Evolutionary conservation across 2,329 filamentous ascomycete genomes (phyloP).

Genomic region (Colletotrichum tabaci): DNA sequence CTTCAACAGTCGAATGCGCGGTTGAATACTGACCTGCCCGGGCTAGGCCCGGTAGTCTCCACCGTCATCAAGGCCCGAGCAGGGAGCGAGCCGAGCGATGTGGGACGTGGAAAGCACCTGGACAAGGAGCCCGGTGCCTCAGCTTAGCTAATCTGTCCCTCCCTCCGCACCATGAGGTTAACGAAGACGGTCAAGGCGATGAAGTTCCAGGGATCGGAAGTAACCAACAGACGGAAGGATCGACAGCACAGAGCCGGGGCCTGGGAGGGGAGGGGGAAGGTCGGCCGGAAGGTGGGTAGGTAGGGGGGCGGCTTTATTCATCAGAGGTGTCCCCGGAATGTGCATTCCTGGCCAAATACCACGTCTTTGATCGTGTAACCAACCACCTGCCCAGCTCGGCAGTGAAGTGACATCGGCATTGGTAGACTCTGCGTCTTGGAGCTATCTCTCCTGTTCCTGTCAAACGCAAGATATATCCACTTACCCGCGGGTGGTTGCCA

Average conservation of each 20-base stretch:
- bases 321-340: background rate
- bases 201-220: background rate
- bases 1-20: background rate
- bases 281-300: background rate
- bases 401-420: no score
- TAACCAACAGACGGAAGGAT: background rate
- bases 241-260: background rate
- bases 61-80: background rate
- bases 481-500: conserved; percentile 3
- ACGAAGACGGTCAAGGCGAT: background rate
- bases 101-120: conserved; percentile 1
- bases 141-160: conserved; percentile 10
- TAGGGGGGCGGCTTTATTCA: background rate
- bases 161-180: background rate
- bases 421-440: background rate
- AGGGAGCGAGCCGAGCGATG: background rate
- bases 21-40: background rate
- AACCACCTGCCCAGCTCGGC: background rate
- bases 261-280: background rate
- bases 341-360: background rate
- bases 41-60: background rate
- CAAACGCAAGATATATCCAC: background rate
- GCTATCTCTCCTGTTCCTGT: background rate
- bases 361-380: background rate
- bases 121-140: background rate